phyloP scores from a whole-genome alignment of 2,329 filamentous ascomycete genomes.

The Ophioceras dolichostomum region DNA sequence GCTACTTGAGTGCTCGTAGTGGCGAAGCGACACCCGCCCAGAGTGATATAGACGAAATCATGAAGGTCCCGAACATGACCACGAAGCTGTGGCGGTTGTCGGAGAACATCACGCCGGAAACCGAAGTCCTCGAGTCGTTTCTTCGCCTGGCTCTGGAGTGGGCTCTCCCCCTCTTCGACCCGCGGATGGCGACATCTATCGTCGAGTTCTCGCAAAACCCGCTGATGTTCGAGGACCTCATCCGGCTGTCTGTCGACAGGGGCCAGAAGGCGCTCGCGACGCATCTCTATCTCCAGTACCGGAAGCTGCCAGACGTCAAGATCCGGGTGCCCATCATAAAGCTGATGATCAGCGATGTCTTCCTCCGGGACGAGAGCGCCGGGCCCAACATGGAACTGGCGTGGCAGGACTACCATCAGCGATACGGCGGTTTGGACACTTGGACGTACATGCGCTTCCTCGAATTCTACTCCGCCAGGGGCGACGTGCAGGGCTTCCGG shows the following conservation, averaged over 20 bases:
- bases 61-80: not conserved
- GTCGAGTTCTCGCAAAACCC: constrained; percentile 26
- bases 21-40: not conserved
- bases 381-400: constrained; percentile 28
- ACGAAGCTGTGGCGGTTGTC: too few species aligned
- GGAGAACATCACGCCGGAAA: not conserved
- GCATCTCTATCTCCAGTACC: constrained; percentile 33
- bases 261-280: constrained; percentile 19
- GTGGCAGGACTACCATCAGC: constrained; percentile 34
- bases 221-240: constrained; percentile 29
- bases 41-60: not conserved
- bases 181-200: constrained; percentile 19
- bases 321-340: constrained; percentile 27
- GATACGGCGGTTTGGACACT: constrained; percentile 24
- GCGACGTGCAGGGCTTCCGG: constrained; percentile 32
- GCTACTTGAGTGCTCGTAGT: constrained; percentile 10
- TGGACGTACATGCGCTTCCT: constrained; percentile 36
- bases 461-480: constrained; percentile 32
- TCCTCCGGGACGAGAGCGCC: constrained; percentile 21
- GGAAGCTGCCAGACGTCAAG: constrained; percentile 23
- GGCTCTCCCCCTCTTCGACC: constrained; percentile 4
- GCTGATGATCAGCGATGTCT: constrained; percentile 28
- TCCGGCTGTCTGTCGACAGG: constrained; percentile 18
- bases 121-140: not conserved
- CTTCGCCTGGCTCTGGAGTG: not conserved